These are phyloP conservation scores for Kockiozyma suomiensis DNA, from an alignment of 805 yeast genomes.

Conservation along the genomic window DNA sequence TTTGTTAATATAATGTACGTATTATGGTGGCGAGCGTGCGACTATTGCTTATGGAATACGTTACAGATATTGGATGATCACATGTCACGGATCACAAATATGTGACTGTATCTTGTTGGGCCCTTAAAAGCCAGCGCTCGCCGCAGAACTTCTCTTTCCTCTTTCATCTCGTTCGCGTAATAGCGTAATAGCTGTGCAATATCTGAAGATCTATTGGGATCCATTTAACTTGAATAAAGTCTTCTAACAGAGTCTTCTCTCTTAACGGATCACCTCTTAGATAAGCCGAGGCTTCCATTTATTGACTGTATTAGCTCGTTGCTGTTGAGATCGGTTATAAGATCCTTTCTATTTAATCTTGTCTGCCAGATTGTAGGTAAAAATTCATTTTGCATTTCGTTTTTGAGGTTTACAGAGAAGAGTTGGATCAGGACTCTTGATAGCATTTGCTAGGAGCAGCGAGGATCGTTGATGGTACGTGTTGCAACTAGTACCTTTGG, in stretches of 20 bases:
- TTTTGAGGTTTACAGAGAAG: neutral
- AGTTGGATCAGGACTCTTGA: neutral
- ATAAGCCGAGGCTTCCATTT: neutral
- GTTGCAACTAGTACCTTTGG: neutral
- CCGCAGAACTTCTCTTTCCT: no score
- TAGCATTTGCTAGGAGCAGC: neutral
- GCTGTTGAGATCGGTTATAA: neutral
- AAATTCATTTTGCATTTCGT: neutral
- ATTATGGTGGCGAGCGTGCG: no score
- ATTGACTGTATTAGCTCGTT: neutral
- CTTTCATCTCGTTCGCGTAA: neutral
- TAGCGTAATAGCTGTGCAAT: neutral
- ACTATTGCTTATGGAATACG: neutral
- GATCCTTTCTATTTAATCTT: neutral
- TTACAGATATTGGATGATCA: no score
- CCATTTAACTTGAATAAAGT: no score
- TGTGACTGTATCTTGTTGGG: no score
- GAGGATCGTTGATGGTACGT: neutral
- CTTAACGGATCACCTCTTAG: neutral
- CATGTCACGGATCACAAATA: no score
- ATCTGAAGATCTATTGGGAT: neutral
- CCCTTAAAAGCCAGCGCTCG: no score
- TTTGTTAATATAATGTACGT: no score
- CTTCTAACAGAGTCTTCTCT: neutral
- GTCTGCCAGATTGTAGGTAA: constrained; percentile 5